Percentiles rank a stretch among this genome's conserved stretches.
Conservation (phyloP, 805 yeast species). For the Candida ovalis region DNA sequence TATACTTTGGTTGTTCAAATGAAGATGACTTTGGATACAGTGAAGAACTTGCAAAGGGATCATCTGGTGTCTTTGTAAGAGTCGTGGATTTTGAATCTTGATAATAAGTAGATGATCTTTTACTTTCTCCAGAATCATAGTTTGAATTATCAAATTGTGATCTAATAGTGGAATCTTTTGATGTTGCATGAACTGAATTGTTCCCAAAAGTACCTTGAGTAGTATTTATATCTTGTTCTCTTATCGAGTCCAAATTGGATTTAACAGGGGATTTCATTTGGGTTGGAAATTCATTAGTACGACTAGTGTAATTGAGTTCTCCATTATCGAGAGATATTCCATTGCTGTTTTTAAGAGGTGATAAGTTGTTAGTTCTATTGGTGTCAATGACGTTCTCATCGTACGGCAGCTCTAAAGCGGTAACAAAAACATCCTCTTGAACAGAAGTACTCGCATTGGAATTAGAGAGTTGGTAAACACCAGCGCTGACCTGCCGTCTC, state of each 20-base stretch:
- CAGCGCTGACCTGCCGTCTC: conserved; percentile 7
- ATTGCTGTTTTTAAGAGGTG: background rate
- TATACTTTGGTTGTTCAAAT: background rate
- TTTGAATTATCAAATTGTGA: no score
- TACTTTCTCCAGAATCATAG: no score
- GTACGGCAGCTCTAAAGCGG: conserved; percentile 35
- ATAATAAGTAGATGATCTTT: no score
- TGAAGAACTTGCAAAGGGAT: no score
- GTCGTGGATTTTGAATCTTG: no score
- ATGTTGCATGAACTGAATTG: no score
- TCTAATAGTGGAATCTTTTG: no score
- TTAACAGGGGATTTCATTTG: conserved; percentile 1
- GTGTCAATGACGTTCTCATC: background rate
- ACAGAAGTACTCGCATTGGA: conserved; percentile 17
- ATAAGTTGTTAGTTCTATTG: background rate
- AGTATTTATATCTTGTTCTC: background rate
- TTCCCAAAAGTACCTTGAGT: background rate
- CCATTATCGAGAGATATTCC: background rate
- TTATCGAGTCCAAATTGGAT: background rate
- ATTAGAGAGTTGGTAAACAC: conserved; percentile 23
- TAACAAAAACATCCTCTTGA: conserved; percentile 33
- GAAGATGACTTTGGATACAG: background rate
- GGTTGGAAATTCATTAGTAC: conserved; percentile 5
- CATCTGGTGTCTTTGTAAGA: no score
- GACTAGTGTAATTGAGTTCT: background rate